Conservation (phyloP, 257 asterid genomes). For the Solanum clarkiae region DNA sequence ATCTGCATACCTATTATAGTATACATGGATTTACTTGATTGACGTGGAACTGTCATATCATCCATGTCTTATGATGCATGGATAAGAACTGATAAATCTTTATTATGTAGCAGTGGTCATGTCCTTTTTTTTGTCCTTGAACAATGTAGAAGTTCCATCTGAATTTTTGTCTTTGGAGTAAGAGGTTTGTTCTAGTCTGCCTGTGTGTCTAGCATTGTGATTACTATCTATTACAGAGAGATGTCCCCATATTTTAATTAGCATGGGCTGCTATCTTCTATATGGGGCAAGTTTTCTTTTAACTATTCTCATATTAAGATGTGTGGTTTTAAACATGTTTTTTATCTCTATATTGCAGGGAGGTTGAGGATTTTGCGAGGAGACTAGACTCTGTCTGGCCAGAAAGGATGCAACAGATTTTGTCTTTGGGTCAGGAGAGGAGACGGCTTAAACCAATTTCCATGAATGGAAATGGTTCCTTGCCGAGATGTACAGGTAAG, state of each 20-base stretch:
- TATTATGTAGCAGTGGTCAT: neutral
- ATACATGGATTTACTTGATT: neutral
- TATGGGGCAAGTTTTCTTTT: neutral
- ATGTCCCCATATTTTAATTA: neutral
- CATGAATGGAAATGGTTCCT: slow-evolving; percentile 18
- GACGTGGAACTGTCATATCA: neutral
- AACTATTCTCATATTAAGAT: neutral
- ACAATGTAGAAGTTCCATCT: neutral
- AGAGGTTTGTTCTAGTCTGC: neutral
- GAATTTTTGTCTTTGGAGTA: neutral
- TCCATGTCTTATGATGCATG: neutral
- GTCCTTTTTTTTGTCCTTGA: neutral
- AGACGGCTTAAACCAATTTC: slow-evolving; percentile 20
- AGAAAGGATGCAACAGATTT: slow-evolving; percentile 28
- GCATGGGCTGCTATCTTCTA: neutral
- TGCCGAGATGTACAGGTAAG: slow-evolving; percentile 17
- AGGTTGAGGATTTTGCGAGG: slow-evolving; percentile 44
- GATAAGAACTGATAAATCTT: neutral
- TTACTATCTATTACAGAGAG: neutral
- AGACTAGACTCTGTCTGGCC: slow-evolving; percentile 41
- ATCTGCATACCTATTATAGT: neutral
- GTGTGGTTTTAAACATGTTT: neutral
- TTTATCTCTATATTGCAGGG: slow-evolving; percentile 9
- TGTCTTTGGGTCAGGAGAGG: slow-evolving; percentile 24
- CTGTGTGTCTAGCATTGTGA: neutral